These are phyloP conservation scores for Melaleuca quinquenervia DNA, from an alignment of 345 rosid species.

Conservation along the genomic window DNA sequence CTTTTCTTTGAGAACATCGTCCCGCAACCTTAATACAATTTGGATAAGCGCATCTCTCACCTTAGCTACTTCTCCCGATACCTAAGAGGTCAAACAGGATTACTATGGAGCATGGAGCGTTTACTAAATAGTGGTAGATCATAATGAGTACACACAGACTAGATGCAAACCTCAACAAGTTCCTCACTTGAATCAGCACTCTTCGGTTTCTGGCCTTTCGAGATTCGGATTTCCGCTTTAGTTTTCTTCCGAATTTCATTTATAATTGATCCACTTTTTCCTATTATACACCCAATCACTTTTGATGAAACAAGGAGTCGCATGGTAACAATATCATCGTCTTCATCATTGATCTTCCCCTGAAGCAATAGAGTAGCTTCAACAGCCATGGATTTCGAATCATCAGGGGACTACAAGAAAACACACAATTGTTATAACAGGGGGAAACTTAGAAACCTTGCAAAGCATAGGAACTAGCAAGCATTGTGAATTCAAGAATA, in stretches of 20 bases:
- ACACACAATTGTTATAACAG: background rate
- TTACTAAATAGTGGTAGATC: conserved; percentile 2
- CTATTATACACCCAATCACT: conserved; percentile 90
- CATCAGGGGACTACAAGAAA: conserved; percentile 62
- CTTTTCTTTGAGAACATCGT: conserved; percentile 68
- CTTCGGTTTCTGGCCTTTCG: conserved; percentile 62
- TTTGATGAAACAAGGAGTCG: conserved; percentile 77
- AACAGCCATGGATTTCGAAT: conserved; percentile 89
- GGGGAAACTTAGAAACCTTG: background rate
- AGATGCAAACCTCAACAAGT: conserved; percentile 65
- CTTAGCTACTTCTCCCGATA: conserved; percentile 53
- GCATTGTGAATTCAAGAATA: background rate
- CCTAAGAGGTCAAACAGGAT: conserved; percentile 24
- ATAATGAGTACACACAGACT: background rate
- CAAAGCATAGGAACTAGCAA: background rate
- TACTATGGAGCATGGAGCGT: background rate
- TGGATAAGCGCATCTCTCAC: conserved; percentile 93
- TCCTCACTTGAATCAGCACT: conserved; percentile 69
- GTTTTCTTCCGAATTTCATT: conserved; percentile 88
- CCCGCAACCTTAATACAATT: conserved; percentile 83
- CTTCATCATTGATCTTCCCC: conserved; percentile 79
- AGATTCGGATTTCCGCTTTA: conserved; percentile 66
- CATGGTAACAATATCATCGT: conserved; percentile 44
- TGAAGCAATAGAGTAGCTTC: conserved; percentile 87
- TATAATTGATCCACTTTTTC: conserved; percentile 84